A percentile compares a stretch with the other conserved stretches of the same genome.
phyloP scores from a whole-genome alignment of 176 grass and related monocot species.

The Urochloa ruziziensis region DNA sequence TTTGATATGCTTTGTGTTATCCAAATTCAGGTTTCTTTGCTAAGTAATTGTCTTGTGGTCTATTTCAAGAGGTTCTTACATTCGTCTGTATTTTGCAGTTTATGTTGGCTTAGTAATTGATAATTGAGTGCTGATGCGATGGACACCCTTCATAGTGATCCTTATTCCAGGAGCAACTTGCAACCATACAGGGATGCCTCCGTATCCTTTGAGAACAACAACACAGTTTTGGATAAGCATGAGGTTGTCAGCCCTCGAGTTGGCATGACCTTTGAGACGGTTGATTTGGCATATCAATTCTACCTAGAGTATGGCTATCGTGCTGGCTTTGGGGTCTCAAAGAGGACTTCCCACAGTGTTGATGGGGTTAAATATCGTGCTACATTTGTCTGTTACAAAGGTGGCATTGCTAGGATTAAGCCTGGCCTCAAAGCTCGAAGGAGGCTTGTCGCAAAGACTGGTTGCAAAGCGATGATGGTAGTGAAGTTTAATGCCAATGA shows the following conservation, averaged over 20 bases:
- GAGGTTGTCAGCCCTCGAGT: conserved; percentile 43
- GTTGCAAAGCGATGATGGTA: conserved; percentile 88
- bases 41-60: background rate
- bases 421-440: conserved; percentile 78
- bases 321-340: conserved; percentile 79
- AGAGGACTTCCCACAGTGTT: conserved; percentile 69
- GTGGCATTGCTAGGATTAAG: conserved; percentile 83
- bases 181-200: conserved; percentile 32
- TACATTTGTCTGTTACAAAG: conserved; percentile 89
- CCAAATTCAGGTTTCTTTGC: conserved; percentile 2
- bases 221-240: conserved; percentile 34
- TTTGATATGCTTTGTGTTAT: background rate
- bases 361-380: conserved; percentile 79
- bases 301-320: conserved; percentile 81
- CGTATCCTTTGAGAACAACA: conserved; percentile 38
- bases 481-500: conserved; percentile 64
- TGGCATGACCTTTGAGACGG: conserved; percentile 82
- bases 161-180: conserved; percentile 43
- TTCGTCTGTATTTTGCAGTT: background rate
- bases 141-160: conserved; percentile 35
- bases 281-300: conserved; percentile 77
- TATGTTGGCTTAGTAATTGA: conserved; percentile 20
- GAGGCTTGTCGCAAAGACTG: conserved; percentile 79
- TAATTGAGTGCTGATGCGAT: conserved; percentile 22
- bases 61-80: background rate